A percentile compares a stretch with the other conserved stretches of the same genome.
phyloP scores from a whole-genome alignment of 176 grass and related monocot genomes.

The Bothriochloa decipiens region DNA sequence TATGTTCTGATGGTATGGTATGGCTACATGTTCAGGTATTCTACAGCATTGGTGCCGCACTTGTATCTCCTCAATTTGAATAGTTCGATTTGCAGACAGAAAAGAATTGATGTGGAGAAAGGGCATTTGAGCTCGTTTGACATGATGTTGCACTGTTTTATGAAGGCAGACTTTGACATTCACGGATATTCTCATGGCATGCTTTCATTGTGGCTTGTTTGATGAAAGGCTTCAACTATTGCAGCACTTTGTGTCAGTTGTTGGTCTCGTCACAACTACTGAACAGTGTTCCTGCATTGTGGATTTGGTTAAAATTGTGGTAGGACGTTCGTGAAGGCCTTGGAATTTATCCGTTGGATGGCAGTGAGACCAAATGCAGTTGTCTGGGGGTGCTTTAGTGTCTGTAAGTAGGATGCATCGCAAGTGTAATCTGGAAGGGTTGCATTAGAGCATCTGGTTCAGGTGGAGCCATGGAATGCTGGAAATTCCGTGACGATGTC shows the following conservation, averaged over 20 bases:
- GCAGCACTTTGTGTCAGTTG: conserved; percentile 28
- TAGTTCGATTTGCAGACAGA: too few species aligned
- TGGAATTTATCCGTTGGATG: conserved; percentile 45
- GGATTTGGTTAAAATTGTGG: conserved; percentile 64
- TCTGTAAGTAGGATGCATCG: conserved; percentile 55
- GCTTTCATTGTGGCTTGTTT: conserved; percentile 59
- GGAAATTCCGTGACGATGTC: conserved; percentile 78
- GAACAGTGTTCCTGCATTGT: conserved; percentile 70
- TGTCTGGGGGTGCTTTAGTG: background rate
- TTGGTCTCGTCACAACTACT: conserved; percentile 34
- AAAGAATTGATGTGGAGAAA: conserved; percentile 45
- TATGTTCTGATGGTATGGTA: background rate
- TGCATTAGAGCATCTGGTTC: conserved; percentile 63
- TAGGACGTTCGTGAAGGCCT: conserved; percentile 55
- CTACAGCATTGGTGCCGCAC: background rate
- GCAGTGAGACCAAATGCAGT: conserved; percentile 46
- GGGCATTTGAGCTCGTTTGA: conserved; percentile 54
- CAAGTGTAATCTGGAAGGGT: conserved; percentile 60
- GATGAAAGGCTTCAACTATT: conserved; percentile 54
- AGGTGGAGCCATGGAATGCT: conserved; percentile 60
- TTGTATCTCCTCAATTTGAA: background rate
- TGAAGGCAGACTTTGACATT: conserved; percentile 58
- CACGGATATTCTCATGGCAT: conserved; percentile 52
- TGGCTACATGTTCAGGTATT: background rate
- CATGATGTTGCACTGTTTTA: conserved; percentile 34